A percentile compares a stretch with the other conserved stretches of the same genome.
phyloP scores from a whole-genome alignment of 148 eudicot species.

The Camellia japonica region DNA sequence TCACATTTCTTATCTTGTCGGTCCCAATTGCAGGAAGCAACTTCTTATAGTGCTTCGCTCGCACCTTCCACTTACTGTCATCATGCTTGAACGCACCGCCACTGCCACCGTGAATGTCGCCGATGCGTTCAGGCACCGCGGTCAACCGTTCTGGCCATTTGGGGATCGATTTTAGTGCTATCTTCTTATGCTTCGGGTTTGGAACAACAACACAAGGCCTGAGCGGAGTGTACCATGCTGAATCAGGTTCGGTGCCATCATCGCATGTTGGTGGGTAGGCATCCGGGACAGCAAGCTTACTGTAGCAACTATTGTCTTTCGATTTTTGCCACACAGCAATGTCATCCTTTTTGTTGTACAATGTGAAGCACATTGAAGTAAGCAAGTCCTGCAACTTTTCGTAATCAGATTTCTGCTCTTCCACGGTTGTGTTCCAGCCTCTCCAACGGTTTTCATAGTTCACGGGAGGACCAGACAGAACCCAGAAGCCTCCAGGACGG shows the following conservation, averaged over 20 bases:
- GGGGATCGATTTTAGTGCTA: conserved; percentile 41
- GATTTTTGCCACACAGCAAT: conserved; percentile 88
- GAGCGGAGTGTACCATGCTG: conserved; percentile 95
- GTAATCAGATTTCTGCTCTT: conserved; percentile 64
- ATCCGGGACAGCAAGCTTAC: conserved; percentile 50
- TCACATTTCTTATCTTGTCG: conserved; percentile 75
- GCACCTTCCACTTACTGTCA: conserved; percentile 62
- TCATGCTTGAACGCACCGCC: conserved; percentile 64
- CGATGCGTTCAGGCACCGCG: conserved; percentile 62
- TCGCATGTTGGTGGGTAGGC: conserved; percentile 75
- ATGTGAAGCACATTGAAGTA: conserved; percentile 73
- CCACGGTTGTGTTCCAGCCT: conserved; percentile 86
- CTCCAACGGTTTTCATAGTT: conserved; percentile 68
- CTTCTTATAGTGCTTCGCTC: conserved; percentile 79
- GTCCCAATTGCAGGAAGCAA: conserved; percentile 65
- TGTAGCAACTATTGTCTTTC: conserved; percentile 60
- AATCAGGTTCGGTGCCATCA: conserved; percentile 77
- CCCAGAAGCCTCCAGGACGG: conserved; percentile 92
- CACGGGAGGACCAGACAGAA: conserved; percentile 90
- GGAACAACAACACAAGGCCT: conserved; percentile 76
- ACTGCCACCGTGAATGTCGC: conserved; percentile 64
- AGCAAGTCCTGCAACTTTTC: conserved; percentile 68
- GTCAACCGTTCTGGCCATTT: conserved; percentile 76
- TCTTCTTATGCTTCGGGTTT: conserved; percentile 49
- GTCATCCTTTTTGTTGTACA: conserved; percentile 63